Conservation (phyloP, 495 filamentous ascomycete species). For the Aspergillus avenaceus region DNA sequence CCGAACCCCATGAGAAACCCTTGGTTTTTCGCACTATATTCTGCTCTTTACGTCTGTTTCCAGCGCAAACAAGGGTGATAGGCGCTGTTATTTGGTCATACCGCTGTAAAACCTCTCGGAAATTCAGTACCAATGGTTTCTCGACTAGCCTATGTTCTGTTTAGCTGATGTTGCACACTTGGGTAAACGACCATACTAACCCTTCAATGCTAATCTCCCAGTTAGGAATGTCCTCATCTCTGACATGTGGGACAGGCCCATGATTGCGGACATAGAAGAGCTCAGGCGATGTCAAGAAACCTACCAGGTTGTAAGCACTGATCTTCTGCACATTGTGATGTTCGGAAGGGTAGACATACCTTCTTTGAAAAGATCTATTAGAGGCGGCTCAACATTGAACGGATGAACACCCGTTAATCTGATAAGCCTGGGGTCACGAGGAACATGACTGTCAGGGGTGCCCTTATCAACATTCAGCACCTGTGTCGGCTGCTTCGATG, state of each 20-base stretch:
- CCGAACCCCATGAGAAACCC: slow-evolving; percentile 94
- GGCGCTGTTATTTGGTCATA: slow-evolving; percentile 86
- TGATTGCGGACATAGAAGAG: slow-evolving; percentile 97
- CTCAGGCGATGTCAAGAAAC: slow-evolving; percentile 86
- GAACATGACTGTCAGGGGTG: slow-evolving; percentile 84
- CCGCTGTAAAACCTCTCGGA: slow-evolving; percentile 69
- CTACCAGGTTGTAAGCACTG: slow-evolving; percentile 22
- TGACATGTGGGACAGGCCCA: slow-evolving; percentile 76
- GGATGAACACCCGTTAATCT: slow-evolving; percentile 88
- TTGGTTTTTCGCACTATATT: slow-evolving; percentile 89
- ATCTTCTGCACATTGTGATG: background rate
- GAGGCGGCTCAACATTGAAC: slow-evolving; percentile 88
- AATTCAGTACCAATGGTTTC: slow-evolving; percentile 66
- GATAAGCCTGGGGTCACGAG: slow-evolving; percentile 81
- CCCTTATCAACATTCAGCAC: slow-evolving; percentile 72
- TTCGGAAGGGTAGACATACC: slow-evolving; percentile 38
- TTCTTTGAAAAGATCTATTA: slow-evolving; percentile 76
- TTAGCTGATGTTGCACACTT: background rate
- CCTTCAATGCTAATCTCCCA: slow-evolving; percentile 90
- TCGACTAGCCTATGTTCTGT: slow-evolving; percentile 56
- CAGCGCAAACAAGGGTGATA: slow-evolving; percentile 88
- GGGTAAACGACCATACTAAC: slow-evolving; percentile 27
- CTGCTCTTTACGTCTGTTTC: slow-evolving; percentile 92
- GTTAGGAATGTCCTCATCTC: slow-evolving; percentile 65
- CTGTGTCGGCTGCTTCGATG: slow-evolving; percentile 53